Base-by-base conservation (phyloP, 345 rosid genomes). In the Salix caprea region DNA sequence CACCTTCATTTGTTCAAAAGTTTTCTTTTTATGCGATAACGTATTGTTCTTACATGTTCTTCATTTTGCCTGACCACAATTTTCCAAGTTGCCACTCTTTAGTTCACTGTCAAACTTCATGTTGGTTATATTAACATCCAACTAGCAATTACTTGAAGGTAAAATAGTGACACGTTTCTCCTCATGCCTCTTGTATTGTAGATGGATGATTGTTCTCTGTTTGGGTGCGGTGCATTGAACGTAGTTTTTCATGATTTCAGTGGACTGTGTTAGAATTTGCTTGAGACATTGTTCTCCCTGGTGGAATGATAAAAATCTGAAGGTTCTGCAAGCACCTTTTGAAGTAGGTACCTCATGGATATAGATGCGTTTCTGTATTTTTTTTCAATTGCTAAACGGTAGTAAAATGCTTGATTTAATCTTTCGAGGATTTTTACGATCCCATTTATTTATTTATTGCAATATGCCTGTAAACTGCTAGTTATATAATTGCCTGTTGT, bases 151-250 rank as follows among this genome's bases (percentile, higher is more conserved):
- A 15, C 24, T 69, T 18, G 34, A 68, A 56, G 62, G 39, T 71
- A 24, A 67, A 15, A 36, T 66, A 13, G 64, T 54, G 70, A 66
- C 78, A 42, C 24, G 19, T 70, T 65, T 79, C 71, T 76, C 65
- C 42, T 69, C 30, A 39, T 78, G 65, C 73, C 71, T 85, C 70
- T 69, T 72, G 69, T 80, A 69, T 83, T 87, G 89, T 88, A 89
- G 92, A 90, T 85, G 92, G 90, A 89, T 90, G 87, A 91, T 79
- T 80, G 80, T 79, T 74, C 65, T 44, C 68, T 78, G 68, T 75
- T 73, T 76, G 69, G 79, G 73, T 83, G 81, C 54, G 65, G 81
- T 79, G 78, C 79, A 54, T 67, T 23, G 81, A 34, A 76, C 60
- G 28, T 76, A 24, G 52, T 73, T 67, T 65, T 80, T 75, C 81